phyloP scores from a whole-genome alignment of 1,139 yeast genomes.

The Yamadazyma aaseri region DNA sequence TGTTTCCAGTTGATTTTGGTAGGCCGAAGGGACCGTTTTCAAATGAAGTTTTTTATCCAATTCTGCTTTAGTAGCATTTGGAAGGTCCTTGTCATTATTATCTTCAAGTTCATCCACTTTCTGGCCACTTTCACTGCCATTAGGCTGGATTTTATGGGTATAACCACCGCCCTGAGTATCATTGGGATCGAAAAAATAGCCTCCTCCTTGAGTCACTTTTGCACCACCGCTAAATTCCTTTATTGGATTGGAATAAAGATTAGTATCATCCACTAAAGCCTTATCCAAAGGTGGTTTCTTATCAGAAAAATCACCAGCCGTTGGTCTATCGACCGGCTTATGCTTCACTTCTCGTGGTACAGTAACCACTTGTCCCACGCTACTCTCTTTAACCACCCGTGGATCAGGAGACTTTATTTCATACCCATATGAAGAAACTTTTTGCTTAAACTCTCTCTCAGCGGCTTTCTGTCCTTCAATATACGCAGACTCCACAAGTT shows the following conservation, averaged over 20 bases:
- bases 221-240: slow-evolving; percentile 34
- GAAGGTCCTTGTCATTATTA: slow-evolving; percentile 4
- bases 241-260: slow-evolving; percentile 17
- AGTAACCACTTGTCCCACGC: slow-evolving; percentile 32
- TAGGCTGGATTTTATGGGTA: background rate
- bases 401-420: slow-evolving; percentile 1
- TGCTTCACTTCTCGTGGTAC: slow-evolving; percentile 32
- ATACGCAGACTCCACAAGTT: slow-evolving; percentile 16
- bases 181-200: slow-evolving; percentile 35
- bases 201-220: slow-evolving; percentile 26
- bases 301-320: slow-evolving; percentile 35
- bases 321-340: slow-evolving; percentile 27
- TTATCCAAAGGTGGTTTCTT: slow-evolving; percentile 31
- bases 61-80: slow-evolving; percentile 31
- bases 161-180: slow-evolving; percentile 37
- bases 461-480: slow-evolving; percentile 25
- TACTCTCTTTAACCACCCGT: slow-evolving; percentile 15
- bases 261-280: slow-evolving; percentile 15
- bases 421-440: slow-evolving; percentile 15
- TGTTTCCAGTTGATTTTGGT: slow-evolving; percentile 18
- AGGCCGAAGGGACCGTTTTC: slow-evolving; percentile 32
- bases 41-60: slow-evolving; percentile 22
- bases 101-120: slow-evolving; percentile 2
- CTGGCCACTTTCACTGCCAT: slow-evolving; percentile 10
- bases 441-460: slow-evolving; percentile 14